A percentile compares a stretch with the other conserved stretches of the same genome.
phyloP scores from a whole-genome alignment of 169 alveolate species.

The Plasmodium berghei region DNA sequence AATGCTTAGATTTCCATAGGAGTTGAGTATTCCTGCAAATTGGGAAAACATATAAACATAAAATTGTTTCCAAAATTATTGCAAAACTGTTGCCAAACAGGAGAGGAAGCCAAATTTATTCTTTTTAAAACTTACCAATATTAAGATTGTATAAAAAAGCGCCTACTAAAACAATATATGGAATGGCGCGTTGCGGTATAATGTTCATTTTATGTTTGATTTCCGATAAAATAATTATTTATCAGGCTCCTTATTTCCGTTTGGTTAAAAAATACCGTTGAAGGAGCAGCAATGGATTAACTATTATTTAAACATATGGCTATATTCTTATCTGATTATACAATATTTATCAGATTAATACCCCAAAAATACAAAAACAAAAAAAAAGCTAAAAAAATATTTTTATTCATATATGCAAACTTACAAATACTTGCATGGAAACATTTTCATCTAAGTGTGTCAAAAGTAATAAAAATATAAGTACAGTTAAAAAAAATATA shows the following conservation, averaged over 20 bases:
- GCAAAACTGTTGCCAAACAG: too few species aligned
- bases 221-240: not conserved
- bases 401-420: not conserved
- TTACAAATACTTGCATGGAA: not conserved
- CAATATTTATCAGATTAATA: too few species aligned
- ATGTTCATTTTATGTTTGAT: not conserved
- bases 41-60: not conserved
- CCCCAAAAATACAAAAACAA: too few species aligned
- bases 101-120: too few species aligned
- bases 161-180: conserved; percentile 52
- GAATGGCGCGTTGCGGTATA: conserved; percentile 7
- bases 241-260: too few species aligned
- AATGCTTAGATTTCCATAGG: conserved; percentile 68
- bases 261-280: too few species aligned
- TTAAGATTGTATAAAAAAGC: conserved; percentile 61
- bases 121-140: conserved; percentile 16
- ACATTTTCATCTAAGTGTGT: not conserved
- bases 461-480: not conserved
- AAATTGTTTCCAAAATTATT: too few species aligned
- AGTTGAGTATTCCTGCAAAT: conserved; percentile 38
- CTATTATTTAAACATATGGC: too few species aligned
- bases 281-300: too few species aligned
- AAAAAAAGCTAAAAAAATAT: not conserved
- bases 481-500: too few species aligned
- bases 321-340: too few species aligned